Evolutionary conservation across 768 basidiomycete species (phyloP), one percentile per base, ranked within the genome.

Genomic region (Arthromyces matolae): DNA sequence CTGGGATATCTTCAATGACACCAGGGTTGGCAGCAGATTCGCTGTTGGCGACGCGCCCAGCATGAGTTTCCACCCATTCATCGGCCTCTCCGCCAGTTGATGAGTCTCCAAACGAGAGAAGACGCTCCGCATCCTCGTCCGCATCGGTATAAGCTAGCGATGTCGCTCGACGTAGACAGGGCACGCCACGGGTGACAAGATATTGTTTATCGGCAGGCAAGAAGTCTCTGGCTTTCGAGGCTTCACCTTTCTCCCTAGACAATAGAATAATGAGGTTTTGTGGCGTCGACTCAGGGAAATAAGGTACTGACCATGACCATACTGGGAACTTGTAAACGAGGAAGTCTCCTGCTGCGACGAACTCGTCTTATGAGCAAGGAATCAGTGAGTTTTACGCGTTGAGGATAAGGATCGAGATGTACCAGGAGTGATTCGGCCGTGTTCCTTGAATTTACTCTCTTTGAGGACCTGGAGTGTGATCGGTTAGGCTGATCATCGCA

Each of bases 41-140:
- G 40, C 68, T 50, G 18, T 73, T 68, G 13, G 72, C 19, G 56
- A 78, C 78, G 55, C 89, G 80, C 3, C 89, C 88, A 0, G 93
- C 86, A 63, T 99, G 96, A 9, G 96, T 99, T 66, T 97, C 93
- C 16, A 99, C 96, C 96, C 96, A 99, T 57, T 98, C 95, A 50
- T 96, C 93, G 13, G 75, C 84, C 22, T 78, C 69, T 5, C 72
- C 76, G 7, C 75, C 70, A 4, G 70, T 71, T 3, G 77, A 76
- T 12, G 79, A 71, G 59, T 84, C 85, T 0, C 78, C 89, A 56
- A 98, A 93, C 28, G 80, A 83, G 37, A 99, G 78, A 19, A 98
- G 71, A 33, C 92, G 89, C 66, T 99, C 95, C 0, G 89, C 91
- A 60, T 98, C 96, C 67, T 96, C 95, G 64, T 97, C 94, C 9